Evolutionary conservation across 2,329 filamentous ascomycete genomes (phyloP).

Genomic region (Orbilia oligospora): DNA sequence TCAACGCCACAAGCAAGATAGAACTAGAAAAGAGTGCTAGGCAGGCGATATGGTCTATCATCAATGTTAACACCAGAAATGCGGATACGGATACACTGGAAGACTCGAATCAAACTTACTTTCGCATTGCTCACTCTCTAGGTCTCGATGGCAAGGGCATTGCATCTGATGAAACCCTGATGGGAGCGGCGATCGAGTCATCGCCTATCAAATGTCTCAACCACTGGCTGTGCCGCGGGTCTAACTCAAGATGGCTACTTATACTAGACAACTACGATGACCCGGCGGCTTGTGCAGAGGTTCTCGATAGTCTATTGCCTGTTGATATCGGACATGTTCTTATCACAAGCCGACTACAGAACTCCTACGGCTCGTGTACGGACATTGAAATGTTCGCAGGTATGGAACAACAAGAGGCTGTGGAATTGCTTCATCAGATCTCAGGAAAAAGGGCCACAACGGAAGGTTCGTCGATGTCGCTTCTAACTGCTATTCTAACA

Average conservation of each 20-base stretch:
- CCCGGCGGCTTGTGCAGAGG: not conserved
- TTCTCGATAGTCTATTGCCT: conserved; percentile 6
- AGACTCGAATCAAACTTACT: not conserved
- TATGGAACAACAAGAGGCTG: conserved; percentile 23
- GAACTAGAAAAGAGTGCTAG: conserved; percentile 18
- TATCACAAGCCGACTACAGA: conserved; percentile 27
- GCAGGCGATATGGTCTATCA: not conserved
- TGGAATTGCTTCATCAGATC: not conserved
- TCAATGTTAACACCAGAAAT: not conserved
- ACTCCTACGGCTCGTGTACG: not conserved
- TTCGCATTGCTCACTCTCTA: not conserved
- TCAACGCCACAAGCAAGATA: conserved; percentile 1
- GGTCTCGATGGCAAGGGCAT: not conserved
- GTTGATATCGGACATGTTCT: conserved; percentile 14
- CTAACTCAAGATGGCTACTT: conserved; percentile 29
- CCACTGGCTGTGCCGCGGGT: conserved; percentile 8
- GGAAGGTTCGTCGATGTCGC: conserved; percentile 9
- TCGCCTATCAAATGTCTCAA: conserved; percentile 22
- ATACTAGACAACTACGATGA: conserved; percentile 34
- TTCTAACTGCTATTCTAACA: not conserved
- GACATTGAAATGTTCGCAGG: conserved; percentile 9
- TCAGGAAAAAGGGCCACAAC: not conserved
- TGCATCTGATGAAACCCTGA: conserved; percentile 9
- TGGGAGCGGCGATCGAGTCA: not conserved
- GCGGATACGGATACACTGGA: not conserved